Percentiles rank a stretch among this genome's conserved stretches.
Conservation (phyloP, 108 stramenopile genomes). For the Cyclotella sp. region DNA sequence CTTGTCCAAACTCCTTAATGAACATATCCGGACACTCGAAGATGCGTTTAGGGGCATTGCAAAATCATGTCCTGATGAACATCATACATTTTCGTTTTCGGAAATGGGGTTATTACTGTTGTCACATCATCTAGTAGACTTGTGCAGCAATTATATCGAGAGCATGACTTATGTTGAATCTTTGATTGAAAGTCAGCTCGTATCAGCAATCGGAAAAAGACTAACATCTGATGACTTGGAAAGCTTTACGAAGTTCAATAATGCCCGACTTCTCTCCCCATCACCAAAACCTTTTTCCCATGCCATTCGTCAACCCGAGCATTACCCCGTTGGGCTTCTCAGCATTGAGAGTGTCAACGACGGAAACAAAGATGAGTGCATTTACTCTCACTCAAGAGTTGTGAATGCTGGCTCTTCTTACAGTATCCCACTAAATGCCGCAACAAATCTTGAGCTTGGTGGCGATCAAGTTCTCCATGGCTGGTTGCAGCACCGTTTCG, state of each 20-base stretch:
- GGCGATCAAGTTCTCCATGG: conserved; percentile 77
- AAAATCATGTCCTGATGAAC: conserved; percentile 12
- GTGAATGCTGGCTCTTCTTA: conserved; percentile 59
- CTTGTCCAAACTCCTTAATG: conserved; percentile 42
- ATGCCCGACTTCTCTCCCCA: conserved; percentile 57
- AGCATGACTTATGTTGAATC: conserved; percentile 63
- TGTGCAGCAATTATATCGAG: conserved; percentile 19
- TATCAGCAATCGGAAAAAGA: conserved; percentile 78
- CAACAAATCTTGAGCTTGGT: conserved; percentile 55
- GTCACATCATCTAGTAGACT: conserved; percentile 18
- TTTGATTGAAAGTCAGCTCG: conserved; percentile 63
- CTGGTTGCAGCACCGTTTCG: conserved; percentile 66
- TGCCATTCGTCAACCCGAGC: conserved; percentile 64
- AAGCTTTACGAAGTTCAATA: conserved; percentile 64
- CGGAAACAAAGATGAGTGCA: conserved; percentile 30
- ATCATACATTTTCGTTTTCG: conserved; percentile 13
- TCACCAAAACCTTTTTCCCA: conserved; percentile 74
- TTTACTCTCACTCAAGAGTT: conserved; percentile 52
- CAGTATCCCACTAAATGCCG: conserved; percentile 53
- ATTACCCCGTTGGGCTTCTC: conserved; percentile 63
- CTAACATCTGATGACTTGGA: conserved; percentile 66
- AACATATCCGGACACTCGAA: conserved; percentile 35
- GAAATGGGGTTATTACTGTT: conserved; percentile 25
- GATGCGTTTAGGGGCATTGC: conserved; percentile 17
- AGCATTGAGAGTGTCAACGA: conserved; percentile 61